Evolutionary conservation across 129 eudicot genomes (phyloP), one percentile per base, ranked within the genome.

Genomic region (Flaveria robusta): DNA sequence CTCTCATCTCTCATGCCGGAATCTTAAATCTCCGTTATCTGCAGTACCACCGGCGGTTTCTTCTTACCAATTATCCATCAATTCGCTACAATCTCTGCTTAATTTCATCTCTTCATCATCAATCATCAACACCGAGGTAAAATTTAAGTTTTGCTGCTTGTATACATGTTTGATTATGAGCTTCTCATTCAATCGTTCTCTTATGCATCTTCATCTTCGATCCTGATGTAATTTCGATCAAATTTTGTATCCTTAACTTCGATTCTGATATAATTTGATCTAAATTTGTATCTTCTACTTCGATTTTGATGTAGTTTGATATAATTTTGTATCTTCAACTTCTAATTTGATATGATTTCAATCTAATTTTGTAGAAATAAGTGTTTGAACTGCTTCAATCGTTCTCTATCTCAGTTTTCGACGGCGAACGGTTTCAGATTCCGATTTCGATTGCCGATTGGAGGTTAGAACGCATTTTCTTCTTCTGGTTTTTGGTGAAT

Each of bases 51-150:
- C 62, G 3, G 10, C 42, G 60, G 45, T 52, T 27, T 26, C 50
- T 27, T 5, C 34, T 59, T 23, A 3, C 70, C 11, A 63, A 46
- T 62, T 19, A n/a, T 7, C 59, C 18, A 10, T 18, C 50, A 60
- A 19, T 59, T 20, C 59, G 19, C 24, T 26, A 45, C 51, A 7
- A 20, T 58, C 7, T 78, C 62, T 42, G n/a, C 68, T 42, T 45
- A 56, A 55, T 68, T 56, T 70, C 51, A 18, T 70, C 64, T 69
- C 23, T 54, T 45, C 68, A 3, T 51, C 78, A 42, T 23, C 64
- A 77, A 77, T 68, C 58, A 60, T 56, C 75, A 71, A 71, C 54
- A 63, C 49, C 27, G 3, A 46, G 77, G 76, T 78, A 70, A 78
- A 27, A 34, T 2, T 51, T 19, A 16, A 42, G 27, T 20, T 27